phyloP scores from a whole-genome alignment of 169 alveolate genomes.

The Cryptosporidium canis region DNA sequence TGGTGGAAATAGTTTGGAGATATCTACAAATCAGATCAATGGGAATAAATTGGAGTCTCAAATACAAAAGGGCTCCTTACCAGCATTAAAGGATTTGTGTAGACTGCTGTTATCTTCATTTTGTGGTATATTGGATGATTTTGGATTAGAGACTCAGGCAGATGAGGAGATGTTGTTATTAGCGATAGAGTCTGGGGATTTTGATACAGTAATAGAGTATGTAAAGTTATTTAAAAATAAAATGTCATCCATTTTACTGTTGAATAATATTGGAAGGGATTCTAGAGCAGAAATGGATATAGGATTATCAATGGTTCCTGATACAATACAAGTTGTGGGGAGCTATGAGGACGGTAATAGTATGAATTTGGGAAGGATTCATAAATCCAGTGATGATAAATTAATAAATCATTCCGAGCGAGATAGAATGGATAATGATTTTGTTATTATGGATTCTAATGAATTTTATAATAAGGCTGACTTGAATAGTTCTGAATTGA shows the following conservation, averaged over 20 bases:
- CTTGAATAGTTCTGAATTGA: neutral
- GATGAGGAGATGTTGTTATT: constrained; percentile 27
- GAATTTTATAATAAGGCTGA: neutral
- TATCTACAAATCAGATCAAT: neutral
- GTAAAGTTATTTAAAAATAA: constrained; percentile 32
- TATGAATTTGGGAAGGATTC: neutral
- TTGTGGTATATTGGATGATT: constrained; percentile 61
- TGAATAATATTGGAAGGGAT: neutral
- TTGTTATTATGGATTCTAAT: neutral
- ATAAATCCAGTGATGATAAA: neutral
- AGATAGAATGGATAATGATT: neutral
- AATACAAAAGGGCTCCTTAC: neutral
- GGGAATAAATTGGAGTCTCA: neutral
- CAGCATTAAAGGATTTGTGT: constrained; percentile 19
- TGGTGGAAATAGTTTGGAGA: neutral
- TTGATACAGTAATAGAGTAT: constrained; percentile 48
- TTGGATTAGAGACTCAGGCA: constrained; percentile 45
- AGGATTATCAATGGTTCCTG: neutral
- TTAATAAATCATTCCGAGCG: neutral
- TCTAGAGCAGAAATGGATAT: neutral
- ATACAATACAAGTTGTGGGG: neutral
- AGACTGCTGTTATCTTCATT: constrained; percentile 40
- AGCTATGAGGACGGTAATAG: neutral
- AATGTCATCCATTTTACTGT: constrained; percentile 26
- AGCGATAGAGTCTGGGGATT: constrained; percentile 48